Evolutionary conservation across 116 monocot species (phyloP).

Genomic region (Posidonia oceanica): DNA sequence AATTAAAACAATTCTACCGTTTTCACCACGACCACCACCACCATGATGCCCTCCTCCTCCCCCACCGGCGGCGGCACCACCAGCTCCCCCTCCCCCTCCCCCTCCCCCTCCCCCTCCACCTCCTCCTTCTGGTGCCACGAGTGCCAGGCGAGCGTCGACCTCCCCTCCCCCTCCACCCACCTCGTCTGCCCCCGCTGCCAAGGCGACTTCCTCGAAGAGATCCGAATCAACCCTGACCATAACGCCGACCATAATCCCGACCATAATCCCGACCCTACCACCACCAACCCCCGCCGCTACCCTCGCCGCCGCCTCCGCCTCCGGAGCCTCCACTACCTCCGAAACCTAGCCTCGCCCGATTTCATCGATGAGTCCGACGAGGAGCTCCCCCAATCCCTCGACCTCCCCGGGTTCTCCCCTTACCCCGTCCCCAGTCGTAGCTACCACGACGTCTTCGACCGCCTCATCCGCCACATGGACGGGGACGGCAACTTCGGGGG

Average conservation of each 20-base stretch:
- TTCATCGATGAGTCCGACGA: neutral
- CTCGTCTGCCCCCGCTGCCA: conserved; percentile 36
- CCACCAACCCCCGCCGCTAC: neutral
- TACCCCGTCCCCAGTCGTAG: neutral
- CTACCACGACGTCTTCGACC: conserved; percentile 11
- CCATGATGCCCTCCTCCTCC: neutral
- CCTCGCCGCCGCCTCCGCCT: neutral
- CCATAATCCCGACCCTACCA: neutral
- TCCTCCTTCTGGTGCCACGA: conserved; percentile 24
- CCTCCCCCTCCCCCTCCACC: neutral
- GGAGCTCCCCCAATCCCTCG: neutral
- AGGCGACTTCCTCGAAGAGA: conserved; percentile 27
- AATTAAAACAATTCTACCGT: no score
- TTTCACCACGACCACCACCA: no score
- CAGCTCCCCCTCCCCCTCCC: neutral
- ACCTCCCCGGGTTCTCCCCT: neutral
- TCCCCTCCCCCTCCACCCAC: conserved; percentile 7
- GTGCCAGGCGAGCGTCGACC: conserved; percentile 21
- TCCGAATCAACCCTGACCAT: neutral
- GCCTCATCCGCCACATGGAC: conserved; percentile 9
- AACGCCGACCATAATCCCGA: neutral
- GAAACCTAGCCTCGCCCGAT: neutral
- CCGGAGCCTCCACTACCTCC: neutral
- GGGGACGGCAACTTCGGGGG: neutral
- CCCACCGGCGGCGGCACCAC: neutral